Percentiles rank a stretch among this genome's conserved stretches.
These are phyloP conservation scores for Irpex rosettiformis DNA, from an alignment of 1,284 basidiomycete species.

Conservation along the genomic window DNA sequence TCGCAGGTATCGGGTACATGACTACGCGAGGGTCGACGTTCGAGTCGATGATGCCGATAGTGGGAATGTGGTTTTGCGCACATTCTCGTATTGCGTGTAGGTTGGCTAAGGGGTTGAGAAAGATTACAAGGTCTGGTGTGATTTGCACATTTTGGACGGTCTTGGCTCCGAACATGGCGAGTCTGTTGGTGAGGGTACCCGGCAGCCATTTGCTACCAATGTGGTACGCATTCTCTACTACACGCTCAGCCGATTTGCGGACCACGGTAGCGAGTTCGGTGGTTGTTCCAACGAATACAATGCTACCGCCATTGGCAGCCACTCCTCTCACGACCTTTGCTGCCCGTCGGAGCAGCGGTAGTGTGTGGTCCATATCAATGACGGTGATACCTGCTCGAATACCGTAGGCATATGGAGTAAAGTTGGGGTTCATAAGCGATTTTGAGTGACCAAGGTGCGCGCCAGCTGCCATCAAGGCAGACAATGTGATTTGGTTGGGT, in stretches of 20 bases:
- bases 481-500: conserved; percentile 72
- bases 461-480: conserved; percentile 88
- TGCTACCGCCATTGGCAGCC: conserved; percentile 77
- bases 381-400: conserved; percentile 87
- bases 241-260: conserved; percentile 74
- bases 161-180: conserved; percentile 70
- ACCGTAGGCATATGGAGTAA: conserved; percentile 93
- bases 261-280: conserved; percentile 76
- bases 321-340: conserved; percentile 85
- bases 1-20: conserved; percentile 98
- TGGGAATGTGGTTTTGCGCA: conserved; percentile 80
- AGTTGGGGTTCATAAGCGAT: conserved; percentile 82
- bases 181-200: conserved; percentile 90
- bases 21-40: conserved; percentile 96
- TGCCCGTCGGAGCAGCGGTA: conserved; percentile 89
- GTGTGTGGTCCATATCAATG: conserved; percentile 94
- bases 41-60: conserved; percentile 89
- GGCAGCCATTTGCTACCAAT: conserved; percentile 91
- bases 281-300: conserved; percentile 90
- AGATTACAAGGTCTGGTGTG: conserved; percentile 83
- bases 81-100: conserved; percentile 85
- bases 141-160: conserved; percentile 57
- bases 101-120: conserved; percentile 88
- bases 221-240: conserved; percentile 77
- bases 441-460: conserved; percentile 93